Percentiles rank a stretch among this genome's conserved stretches.
Conservation (phyloP, 176 grass and related monocot species). For the barley (Hordeum vulgare) region DNA sequence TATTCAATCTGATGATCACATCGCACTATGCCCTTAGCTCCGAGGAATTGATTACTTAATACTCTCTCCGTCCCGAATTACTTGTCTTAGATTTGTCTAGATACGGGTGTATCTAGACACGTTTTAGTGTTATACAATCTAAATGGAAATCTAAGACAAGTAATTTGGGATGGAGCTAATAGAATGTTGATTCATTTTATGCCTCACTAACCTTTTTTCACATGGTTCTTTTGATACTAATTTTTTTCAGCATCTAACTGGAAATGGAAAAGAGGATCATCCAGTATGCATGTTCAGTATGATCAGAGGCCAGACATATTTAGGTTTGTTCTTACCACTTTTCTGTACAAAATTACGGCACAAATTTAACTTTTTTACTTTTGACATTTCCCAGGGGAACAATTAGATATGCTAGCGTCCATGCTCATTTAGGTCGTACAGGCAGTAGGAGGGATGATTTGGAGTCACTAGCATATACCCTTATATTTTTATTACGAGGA, state of each 20-base stretch:
- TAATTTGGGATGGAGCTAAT: no score
- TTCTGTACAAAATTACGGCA: background rate
- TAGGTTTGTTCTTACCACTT: constrained; percentile 46
- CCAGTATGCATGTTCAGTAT: constrained; percentile 65
- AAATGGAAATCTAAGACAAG: no score
- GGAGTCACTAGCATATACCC: constrained; percentile 84
- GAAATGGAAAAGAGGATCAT: constrained; percentile 57
- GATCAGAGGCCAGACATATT: constrained; percentile 86
- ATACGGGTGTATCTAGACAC: no score
- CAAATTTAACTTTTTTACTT: constrained; percentile 7
- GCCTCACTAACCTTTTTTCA: background rate
- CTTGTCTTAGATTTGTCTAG: no score
- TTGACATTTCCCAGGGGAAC: constrained; percentile 60
- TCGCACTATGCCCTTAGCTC: background rate
- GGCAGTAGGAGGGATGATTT: constrained; percentile 85
- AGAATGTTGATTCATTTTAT: background rate
- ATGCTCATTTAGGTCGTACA: constrained; percentile 85
- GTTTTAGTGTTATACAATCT: no score
- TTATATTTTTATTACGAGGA: constrained; percentile 72
- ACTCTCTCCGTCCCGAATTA: no score
- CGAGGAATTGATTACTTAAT: background rate
- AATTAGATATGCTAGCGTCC: constrained; percentile 78
- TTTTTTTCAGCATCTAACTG: constrained; percentile 59
- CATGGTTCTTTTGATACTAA: constrained; percentile 7
- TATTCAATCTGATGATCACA: background rate